phyloP scores from a whole-genome alignment of 345 rosid genomes.

The Salix suchowensis region DNA sequence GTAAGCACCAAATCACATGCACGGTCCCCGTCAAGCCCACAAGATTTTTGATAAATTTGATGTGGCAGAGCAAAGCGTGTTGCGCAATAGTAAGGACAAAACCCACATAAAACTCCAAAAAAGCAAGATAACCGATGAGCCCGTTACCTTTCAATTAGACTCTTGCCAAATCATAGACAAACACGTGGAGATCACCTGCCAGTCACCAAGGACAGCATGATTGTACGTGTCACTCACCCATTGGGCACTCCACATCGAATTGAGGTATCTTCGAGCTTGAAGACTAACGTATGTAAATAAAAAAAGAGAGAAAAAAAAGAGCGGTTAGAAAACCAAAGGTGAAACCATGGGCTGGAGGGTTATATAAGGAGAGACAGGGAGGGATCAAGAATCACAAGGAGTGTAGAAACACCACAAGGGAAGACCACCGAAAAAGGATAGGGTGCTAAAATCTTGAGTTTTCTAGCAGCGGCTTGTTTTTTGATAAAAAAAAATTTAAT shows the following conservation, averaged over 20 bases:
- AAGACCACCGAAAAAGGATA: slow-evolving; percentile 13
- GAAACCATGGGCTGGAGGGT: neutral
- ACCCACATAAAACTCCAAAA: slow-evolving; percentile 21
- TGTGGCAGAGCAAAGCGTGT: neutral
- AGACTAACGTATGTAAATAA: neutral
- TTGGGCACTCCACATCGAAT: slow-evolving; percentile 11
- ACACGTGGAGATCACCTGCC: slow-evolving; percentile 21
- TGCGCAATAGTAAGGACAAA: slow-evolving; percentile 11
- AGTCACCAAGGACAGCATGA: neutral
- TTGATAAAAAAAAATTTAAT: neutral
- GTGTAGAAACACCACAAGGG: slow-evolving; percentile 24
- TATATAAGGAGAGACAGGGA: slow-evolving; percentile 41
- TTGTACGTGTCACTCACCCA: slow-evolving; percentile 2
- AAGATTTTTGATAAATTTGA: neutral
- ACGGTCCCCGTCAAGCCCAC: neutral
- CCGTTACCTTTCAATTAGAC: neutral
- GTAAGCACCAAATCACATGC: neutral
- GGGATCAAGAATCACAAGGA: slow-evolving; percentile 26
- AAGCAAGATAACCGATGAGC: neutral
- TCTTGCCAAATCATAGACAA: neutral
- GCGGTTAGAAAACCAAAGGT: neutral
- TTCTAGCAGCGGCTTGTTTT: neutral
- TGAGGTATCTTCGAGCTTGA: slow-evolving; percentile 23
- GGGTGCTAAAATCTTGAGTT: neutral
- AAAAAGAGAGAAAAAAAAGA: neutral